These are phyloP conservation scores for Alternaria sp. DNA, from an alignment of 2,329 filamentous ascomycete species.

Conservation along the genomic window DNA sequence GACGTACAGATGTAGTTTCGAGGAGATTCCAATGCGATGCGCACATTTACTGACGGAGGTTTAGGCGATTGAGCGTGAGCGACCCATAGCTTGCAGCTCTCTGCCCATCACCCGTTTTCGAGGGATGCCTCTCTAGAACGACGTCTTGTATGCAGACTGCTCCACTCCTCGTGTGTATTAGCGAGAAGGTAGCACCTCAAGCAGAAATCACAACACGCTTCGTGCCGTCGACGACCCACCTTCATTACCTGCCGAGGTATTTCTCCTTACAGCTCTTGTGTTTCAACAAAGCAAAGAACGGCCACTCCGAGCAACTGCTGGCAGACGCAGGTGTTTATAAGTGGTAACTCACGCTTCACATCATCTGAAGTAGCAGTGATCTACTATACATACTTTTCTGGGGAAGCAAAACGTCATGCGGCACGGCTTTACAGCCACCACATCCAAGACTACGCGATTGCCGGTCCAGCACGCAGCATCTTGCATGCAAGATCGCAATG, in stretches of 20 bases:
- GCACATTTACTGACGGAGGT: neutral
- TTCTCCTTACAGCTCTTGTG: neutral
- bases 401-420: neutral
- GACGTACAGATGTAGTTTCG: neutral
- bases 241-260: neutral
- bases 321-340: neutral
- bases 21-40: neutral
- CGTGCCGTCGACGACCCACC: neutral
- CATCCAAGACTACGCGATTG: constrained; percentile 4
- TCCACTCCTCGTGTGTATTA: neutral
- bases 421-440: neutral
- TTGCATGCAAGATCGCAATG: constrained; percentile 1
- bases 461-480: constrained; percentile 6
- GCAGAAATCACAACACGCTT: neutral
- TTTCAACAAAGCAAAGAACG: constrained; percentile 2
- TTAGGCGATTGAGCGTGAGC: neutral
- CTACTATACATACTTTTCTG: constrained; percentile 3
- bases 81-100: neutral
- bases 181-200: neutral
- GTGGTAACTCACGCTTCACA: constrained; percentile 1
- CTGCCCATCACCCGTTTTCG: neutral
- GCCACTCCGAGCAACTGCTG: neutral
- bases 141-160: neutral
- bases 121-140: neutral
- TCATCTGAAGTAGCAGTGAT: constrained; percentile 3